Conservation (phyloP, 306 rosid genomes). For the Benincasa hispida region DNA sequence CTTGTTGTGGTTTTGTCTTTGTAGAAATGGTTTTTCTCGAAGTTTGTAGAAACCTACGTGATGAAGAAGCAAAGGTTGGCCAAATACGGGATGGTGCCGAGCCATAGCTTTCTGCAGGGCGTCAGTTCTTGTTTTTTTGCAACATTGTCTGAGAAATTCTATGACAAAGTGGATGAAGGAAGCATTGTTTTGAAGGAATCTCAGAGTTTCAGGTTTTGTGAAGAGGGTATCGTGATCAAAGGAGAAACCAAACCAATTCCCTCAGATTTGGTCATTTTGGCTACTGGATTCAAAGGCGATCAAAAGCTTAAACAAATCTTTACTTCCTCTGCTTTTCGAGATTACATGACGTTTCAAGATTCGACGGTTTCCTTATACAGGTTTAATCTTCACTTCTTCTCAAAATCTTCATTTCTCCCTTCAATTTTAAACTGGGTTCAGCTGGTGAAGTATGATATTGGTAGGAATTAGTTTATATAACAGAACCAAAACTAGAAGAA, state of each 20-base stretch:
- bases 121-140: conserved; percentile 33
- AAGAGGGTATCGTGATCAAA: no score
- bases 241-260: no score
- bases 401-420: neutral
- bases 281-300: no score
- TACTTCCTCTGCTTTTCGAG: no score
- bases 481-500: neutral
- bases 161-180: no score
- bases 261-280: no score
- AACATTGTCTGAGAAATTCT: no score
- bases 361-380: conserved; percentile 41
- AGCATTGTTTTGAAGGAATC: no score
- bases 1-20: neutral
- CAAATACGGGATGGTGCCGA: conserved; percentile 62
- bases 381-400: conserved; percentile 21
- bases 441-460: no score
- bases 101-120: conserved; percentile 34
- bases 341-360: conserved; percentile 17
- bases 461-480: neutral
- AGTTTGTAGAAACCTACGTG: conserved; percentile 47
- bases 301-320: no score
- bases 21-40: conserved; percentile 46
- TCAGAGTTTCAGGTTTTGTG: no score
- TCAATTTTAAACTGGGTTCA: neutral
- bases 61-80: conserved; percentile 22